These are phyloP conservation scores for Fusarium sp. DNA, from an alignment of 2,329 filamentous ascomycete genomes.

Conservation along the genomic window DNA sequence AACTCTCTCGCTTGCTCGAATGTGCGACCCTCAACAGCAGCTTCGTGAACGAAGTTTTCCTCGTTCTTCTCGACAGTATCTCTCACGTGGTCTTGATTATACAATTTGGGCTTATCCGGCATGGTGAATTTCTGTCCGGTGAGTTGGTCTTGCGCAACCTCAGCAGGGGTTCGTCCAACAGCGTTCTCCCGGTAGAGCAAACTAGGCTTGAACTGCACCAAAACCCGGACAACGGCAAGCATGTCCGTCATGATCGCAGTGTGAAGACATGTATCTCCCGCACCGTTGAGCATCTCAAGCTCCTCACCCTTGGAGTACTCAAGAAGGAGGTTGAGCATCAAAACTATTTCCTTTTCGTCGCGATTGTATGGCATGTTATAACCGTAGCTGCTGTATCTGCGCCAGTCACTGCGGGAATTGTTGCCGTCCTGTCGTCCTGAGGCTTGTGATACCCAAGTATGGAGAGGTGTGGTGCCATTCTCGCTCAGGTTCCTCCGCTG, in stretches of 20 bases:
- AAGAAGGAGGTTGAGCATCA: conserved; percentile 64
- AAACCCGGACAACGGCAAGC: conserved; percentile 55
- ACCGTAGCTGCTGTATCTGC: conserved; percentile 17
- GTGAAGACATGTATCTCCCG: conserved; percentile 76
- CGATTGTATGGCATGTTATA: conserved; percentile 43
- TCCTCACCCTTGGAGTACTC: conserved; percentile 69
- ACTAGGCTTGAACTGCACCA: conserved; percentile 69
- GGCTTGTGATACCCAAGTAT: conserved; percentile 64
- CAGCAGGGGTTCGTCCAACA: conserved; percentile 79
- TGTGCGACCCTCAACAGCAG: conserved; percentile 25
- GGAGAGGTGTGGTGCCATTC: conserved; percentile 73
- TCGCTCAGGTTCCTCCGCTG: conserved; percentile 67
- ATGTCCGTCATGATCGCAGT: conserved; percentile 60
- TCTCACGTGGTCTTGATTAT: conserved; percentile 1
- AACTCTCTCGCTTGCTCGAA: conserved; percentile 37
- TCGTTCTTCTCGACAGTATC: conserved; percentile 18
- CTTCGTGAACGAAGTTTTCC: conserved; percentile 31
- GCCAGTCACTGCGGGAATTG: neutral
- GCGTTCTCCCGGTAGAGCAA: conserved; percentile 80
- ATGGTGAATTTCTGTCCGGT: conserved; percentile 56
- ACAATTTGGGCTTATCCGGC: conserved; percentile 27
- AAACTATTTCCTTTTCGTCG: conserved; percentile 50
- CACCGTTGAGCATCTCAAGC: conserved; percentile 70
- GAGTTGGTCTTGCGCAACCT: conserved; percentile 72
- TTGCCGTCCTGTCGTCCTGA: conserved; percentile 38